Evolutionary conservation across 2,329 filamentous ascomycete genomes (phyloP), one percentile per base, ranked within the genome.

Genomic region (Eutypa lata): DNA sequence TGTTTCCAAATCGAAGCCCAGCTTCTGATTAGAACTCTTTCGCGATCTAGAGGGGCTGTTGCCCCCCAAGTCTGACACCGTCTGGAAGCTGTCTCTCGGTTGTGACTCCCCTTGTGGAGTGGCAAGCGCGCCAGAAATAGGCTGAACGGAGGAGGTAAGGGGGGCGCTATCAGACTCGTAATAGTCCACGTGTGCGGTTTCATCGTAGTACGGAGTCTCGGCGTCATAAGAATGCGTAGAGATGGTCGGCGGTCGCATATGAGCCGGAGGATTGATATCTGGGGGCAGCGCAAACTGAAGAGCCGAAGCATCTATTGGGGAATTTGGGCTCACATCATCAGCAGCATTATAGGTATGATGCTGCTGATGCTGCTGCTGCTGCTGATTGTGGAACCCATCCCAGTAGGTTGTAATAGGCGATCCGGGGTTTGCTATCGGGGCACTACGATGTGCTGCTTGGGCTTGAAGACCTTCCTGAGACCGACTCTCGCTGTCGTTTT

Each of bases 161-260:
- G 84, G 84, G 14, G 81, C 74, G 40, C 73, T 73, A 64, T 87
- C 84, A 7, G 82, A 84, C 56, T 86, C 80, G 45, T 75, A 71
- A 51, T 73, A 76, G 50, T 74, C 71, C 37, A 69, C 66, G 31
- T 71, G 65, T 28, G 70, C 57, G 8, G 68, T 63, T 48, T 74
- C 72, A 51, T 75, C 71, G 56, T 76, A 76, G 55, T 78, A 74
- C 6, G 69, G 65, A n/a, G 68, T 68, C 37, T 63, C 62, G n/a
- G 64, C 55, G 44, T 66, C 61, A 37, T 69, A 70, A 43, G 62
- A 65, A 50, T 69, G 65, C 53, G 61, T 54, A 44, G 65, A 57
- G 22, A 56, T 53, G 18, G 60, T 51, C 18, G 60, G 59, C 26
- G 50, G 68, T 53, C 22, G 65, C 52, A 52, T 65, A 22, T 47